Conservation (phyloP, 768 basidiomycete genomes). For the Terana coerulea region DNA sequence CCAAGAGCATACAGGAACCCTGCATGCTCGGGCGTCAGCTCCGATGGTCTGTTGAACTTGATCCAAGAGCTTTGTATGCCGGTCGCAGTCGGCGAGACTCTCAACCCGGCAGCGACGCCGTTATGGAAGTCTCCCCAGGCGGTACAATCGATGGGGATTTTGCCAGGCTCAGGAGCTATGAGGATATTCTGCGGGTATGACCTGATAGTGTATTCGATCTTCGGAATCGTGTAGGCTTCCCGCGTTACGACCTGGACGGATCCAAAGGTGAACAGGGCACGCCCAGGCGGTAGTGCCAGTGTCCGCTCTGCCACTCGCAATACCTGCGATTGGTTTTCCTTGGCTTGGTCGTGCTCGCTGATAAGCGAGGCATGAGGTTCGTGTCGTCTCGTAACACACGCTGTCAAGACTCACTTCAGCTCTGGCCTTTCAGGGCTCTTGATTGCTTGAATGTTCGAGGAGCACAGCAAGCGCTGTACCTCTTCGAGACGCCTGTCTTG, state of each 20-base stretch:
- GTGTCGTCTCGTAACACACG: background rate
- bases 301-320: slow-evolving; percentile 83
- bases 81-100: slow-evolving; percentile 69
- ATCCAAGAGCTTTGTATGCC: slow-evolving; percentile 94
- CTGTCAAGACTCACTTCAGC: slow-evolving; percentile 47
- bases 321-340: slow-evolving; percentile 81
- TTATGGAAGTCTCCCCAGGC: slow-evolving; percentile 99
- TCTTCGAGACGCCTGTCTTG: slow-evolving; percentile 89
- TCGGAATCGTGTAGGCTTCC: slow-evolving; percentile 77
- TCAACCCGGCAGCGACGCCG: slow-evolving; percentile 88
- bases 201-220: slow-evolving; percentile 71
- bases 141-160: slow-evolving; percentile 66
- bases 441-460: slow-evolving; percentile 64
- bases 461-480: slow-evolving; percentile 87
- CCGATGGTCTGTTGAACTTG: slow-evolving; percentile 89
- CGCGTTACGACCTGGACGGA: slow-evolving; percentile 71
- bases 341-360: slow-evolving; percentile 85
- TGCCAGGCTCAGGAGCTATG: slow-evolving; percentile 64
- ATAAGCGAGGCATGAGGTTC: background rate
- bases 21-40: slow-evolving; percentile 92
- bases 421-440: slow-evolving; percentile 65
- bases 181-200: slow-evolving; percentile 69
- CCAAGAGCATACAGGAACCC: slow-evolving; percentile 94
- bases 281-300: slow-evolving; percentile 83
- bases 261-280: slow-evolving; percentile 90